A percentile compares a stretch with the other conserved stretches of the same genome.
These are phyloP conservation scores for Paramyrothecium roridum DNA, from an alignment of 2,329 filamentous ascomycete genomes.

Conservation along the genomic window DNA sequence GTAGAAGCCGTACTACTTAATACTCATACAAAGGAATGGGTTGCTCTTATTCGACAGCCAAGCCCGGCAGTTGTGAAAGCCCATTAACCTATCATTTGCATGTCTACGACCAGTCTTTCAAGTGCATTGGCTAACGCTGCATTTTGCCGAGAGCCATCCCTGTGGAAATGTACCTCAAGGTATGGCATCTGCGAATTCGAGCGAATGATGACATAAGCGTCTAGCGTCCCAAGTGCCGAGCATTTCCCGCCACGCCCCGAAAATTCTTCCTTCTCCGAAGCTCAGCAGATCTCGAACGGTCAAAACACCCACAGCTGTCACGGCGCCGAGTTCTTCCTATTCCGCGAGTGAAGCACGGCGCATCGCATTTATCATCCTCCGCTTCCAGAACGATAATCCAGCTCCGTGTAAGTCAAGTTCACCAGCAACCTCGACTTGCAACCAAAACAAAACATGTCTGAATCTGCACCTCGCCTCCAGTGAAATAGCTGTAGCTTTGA, in stretches of 20 bases:
- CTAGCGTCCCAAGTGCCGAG: constrained; percentile 7
- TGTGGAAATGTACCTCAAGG: too few species aligned
- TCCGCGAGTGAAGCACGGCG: constrained; percentile 35
- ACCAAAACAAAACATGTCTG: not conserved
- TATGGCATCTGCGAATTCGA: too few species aligned
- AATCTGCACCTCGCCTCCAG: not conserved
- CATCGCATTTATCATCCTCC: constrained; percentile 42
- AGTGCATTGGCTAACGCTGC: too few species aligned
- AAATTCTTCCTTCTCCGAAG: constrained; percentile 34
- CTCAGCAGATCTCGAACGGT: constrained; percentile 15
- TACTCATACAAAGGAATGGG: too few species aligned
- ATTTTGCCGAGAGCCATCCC: too few species aligned
- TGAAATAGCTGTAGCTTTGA: not conserved
- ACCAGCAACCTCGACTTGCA: constrained; percentile 13
- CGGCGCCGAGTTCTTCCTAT: constrained; percentile 44
- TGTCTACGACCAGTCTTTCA: too few species aligned
- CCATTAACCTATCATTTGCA: too few species aligned
- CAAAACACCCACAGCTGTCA: constrained; percentile 30
- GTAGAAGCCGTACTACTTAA: too few species aligned
- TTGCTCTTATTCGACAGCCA: too few species aligned
- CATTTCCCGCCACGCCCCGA: constrained; percentile 22
- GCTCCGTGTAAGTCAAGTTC: constrained; percentile 28
- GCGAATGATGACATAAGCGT: constrained; percentile 7
- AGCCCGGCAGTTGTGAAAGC: too few species aligned
- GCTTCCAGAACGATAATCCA: constrained; percentile 22